These are phyloP conservation scores for Arthrobotrys sinensis DNA, from an alignment of 2,329 filamentous ascomycete species.

Conservation along the genomic window DNA sequence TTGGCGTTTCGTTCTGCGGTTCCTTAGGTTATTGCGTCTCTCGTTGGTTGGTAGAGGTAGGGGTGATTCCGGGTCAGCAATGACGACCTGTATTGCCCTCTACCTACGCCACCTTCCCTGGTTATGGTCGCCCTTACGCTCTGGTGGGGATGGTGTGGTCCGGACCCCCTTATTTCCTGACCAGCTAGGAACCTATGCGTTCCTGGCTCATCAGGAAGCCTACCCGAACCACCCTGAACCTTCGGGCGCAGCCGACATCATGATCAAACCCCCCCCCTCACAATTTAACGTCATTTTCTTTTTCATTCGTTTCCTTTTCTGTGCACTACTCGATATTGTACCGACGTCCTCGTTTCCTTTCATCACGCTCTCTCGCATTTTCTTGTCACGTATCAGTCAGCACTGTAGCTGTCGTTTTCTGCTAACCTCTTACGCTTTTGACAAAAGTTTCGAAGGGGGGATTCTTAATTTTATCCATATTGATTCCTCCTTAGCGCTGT, in stretches of 20 bases:
- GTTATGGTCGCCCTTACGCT: conserved; percentile 9
- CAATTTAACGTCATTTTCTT: conserved; percentile 11
- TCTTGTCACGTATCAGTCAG: conserved; percentile 7
- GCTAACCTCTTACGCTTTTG: conserved; percentile 1
- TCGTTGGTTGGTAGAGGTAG: background rate
- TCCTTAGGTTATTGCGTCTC: conserved; percentile 13
- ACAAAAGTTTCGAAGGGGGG: conserved; percentile 18
- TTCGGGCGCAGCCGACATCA: background rate
- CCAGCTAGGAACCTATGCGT: background rate
- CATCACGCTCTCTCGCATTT: background rate
- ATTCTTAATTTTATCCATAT: conserved; percentile 3
- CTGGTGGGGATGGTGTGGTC: background rate
- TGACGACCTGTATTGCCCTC: background rate
- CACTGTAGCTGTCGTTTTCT: background rate
- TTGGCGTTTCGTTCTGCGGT: conserved; percentile 18
- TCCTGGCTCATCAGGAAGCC: background rate
- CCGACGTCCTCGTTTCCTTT: conserved; percentile 7
- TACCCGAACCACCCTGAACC: background rate
- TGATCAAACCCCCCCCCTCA: conserved; percentile 2
- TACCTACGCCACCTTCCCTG: background rate
- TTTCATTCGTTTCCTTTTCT: conserved; percentile 1
- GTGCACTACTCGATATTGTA: conserved; percentile 2
- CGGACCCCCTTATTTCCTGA: background rate
- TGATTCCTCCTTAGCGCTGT: conserved; percentile 3
- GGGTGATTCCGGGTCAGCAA: background rate